Base-by-base conservation (phyloP, 192 early-diverging fungal genomes). In the Podila epigama region DNA sequence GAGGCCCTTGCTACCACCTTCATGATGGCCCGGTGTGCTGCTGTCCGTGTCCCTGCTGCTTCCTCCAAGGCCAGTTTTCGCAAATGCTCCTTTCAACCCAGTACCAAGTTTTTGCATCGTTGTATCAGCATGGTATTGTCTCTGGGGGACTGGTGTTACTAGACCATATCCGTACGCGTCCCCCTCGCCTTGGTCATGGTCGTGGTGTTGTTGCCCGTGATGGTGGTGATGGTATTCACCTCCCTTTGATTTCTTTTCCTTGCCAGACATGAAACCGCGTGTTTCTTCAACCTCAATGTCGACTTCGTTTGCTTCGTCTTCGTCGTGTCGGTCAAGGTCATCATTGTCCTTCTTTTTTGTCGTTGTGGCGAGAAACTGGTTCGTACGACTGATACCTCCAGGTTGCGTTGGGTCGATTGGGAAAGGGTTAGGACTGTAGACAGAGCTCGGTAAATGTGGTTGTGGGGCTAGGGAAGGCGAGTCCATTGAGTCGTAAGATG, bases 201-300 rank as follows among this genome's bases (percentile, higher is more conserved):
- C n/a, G n/a, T n/a, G n/a, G n/a, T n/a, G 22, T 58, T 58, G 28
- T 28, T 2, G 13, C 31, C 27, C 7, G 18, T 40, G 34, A 2
- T 58, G 8, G 3, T 58, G 20, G 57, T 37, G 11, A 58, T 7
- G 4, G 34, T 36, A 37, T 37, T 34, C 57, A 37, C 57, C 2
- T 35, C 57, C n/a, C 28, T 51, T 42, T 25, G 33, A 34, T n/a
- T n/a, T n/a, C 48, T 41, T 22, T 25, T 63, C 1, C 60, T 62
- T 67, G 8, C 71, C 71, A 0, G 71, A 67, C 7, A 75, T 64
- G 50, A 75, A 75, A 8, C 71, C 71, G 34, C 59, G 60, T 1
- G 58, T 66, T 18, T 75, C 71, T 29, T 75, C 71, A 15, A 75
- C 13, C 44, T 75, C 71, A 28, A 75, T 75, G 9, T 75, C 71